Percentiles rank a stretch among this genome's conserved stretches.
phyloP scores from a whole-genome alignment of 805 yeast genomes.

The Candida germanica region DNA sequence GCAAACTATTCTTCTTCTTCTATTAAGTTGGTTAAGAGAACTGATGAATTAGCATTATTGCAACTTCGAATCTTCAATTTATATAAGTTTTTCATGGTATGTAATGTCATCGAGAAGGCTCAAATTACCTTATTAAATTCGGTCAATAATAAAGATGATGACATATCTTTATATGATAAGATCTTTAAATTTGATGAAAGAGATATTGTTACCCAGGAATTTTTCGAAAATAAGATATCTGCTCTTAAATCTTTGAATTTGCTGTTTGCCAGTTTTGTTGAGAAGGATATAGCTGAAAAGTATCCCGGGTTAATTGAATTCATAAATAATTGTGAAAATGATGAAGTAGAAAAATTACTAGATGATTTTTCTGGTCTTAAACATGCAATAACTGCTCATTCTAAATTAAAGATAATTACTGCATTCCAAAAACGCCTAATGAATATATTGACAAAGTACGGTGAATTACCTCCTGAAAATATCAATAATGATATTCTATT shows the following conservation, averaged over 20 bases:
- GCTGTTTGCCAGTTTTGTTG: conserved; percentile 30
- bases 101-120: conserved; percentile 32
- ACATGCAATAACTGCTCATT: conserved; percentile 26
- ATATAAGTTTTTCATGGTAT: conserved; percentile 36
- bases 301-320: conserved; percentile 13
- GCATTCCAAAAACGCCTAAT: conserved; percentile 29
- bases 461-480: conserved; percentile 20
- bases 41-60: conserved; percentile 34
- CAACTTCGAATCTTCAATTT: conserved; percentile 41
- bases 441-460: conserved; percentile 14
- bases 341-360: conserved; percentile 1
- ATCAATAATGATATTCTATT: conserved; percentile 39
- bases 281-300: conserved; percentile 13
- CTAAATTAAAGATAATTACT: conserved; percentile 29
- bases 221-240: conserved; percentile 31
- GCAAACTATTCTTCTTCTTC: conserved; percentile 37
- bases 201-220: conserved; percentile 35
- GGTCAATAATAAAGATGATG: conserved; percentile 21
- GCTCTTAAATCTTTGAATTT: conserved; percentile 23
- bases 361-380: conserved; percentile 17
- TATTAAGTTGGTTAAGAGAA: conserved; percentile 32
- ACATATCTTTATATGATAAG: conserved; percentile 34
- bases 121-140: conserved; percentile 29
- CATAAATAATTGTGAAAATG: conserved; percentile 14
- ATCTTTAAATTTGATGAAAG: conserved; percentile 37